A percentile compares a stretch with the other conserved stretches of the same genome.
Evolutionary conservation across 306 rosid species (phyloP).

Genomic region (Lablab purpureus): DNA sequence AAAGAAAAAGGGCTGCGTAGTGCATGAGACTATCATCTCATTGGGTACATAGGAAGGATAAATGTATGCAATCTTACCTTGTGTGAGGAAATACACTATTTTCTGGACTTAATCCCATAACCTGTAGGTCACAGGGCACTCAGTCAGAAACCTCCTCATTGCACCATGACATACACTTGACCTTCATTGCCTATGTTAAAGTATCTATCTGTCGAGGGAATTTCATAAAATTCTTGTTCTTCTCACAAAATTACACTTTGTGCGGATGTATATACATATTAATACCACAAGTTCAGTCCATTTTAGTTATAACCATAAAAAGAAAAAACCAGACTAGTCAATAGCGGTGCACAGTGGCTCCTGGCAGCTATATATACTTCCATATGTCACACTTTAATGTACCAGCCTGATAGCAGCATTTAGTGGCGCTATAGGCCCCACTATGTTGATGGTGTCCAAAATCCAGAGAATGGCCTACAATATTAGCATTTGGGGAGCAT

Average conservation of each 20-base stretch:
- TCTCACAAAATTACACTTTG: not conserved
- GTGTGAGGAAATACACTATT: not conserved
- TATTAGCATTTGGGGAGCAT: not conserved
- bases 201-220: not conserved
- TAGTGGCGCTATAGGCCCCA: not conserved
- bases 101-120: not conserved
- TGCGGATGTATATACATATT: not conserved
- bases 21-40: not conserved
- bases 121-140: not conserved
- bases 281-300: not conserved
- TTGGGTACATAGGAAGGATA: not conserved
- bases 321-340: not conserved
- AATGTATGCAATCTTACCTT: not conserved
- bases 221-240: not conserved
- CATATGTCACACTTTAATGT: not conserved
- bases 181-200: constrained; percentile 4
- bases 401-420: not conserved
- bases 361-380: not conserved
- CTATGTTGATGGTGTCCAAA: not conserved
- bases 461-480: not conserved
- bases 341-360: not conserved
- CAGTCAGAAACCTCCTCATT: not conserved
- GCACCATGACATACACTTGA: not conserved
- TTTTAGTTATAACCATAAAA: not conserved
- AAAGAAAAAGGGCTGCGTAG: not conserved